phyloP scores from a whole-genome alignment of 1,139 yeast species.

The Yamadazyma songkhlaensis region DNA sequence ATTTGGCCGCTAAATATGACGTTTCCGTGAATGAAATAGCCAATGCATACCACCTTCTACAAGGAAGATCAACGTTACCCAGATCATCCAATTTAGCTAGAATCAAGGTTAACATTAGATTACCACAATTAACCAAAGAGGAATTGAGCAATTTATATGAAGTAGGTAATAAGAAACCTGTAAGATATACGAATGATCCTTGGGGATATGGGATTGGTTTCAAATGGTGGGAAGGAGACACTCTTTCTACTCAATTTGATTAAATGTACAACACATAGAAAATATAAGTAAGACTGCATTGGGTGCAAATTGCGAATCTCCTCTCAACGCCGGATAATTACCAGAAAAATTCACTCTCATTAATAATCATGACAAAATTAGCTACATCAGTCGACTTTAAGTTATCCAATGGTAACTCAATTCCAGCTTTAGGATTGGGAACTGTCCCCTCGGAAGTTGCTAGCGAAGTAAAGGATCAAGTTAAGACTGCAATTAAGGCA shows the following conservation, averaged over 20 bases:
- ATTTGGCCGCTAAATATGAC: constrained; percentile 31
- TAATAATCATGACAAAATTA: constrained; percentile 7
- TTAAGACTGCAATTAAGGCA: constrained; percentile 35
- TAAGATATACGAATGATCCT: constrained; percentile 29
- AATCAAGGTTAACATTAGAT: constrained; percentile 25
- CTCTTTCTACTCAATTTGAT: constrained; percentile 3
- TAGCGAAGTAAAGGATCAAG: constrained; percentile 31
- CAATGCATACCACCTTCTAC: constrained; percentile 36
- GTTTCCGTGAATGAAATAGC: constrained; percentile 33
- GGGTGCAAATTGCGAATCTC: too few species aligned
- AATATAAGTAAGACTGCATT: too few species aligned
- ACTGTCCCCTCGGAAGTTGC: constrained; percentile 31
- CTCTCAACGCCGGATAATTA: background rate
- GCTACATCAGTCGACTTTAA: constrained; percentile 20
- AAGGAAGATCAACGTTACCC: constrained; percentile 32
- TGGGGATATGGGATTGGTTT: constrained; percentile 41
- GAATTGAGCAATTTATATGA: constrained; percentile 42
- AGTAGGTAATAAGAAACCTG: constrained; percentile 43
- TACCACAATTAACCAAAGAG: constrained; percentile 40
- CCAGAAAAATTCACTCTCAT: background rate
- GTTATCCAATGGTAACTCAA: constrained; percentile 27
- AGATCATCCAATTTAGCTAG: constrained; percentile 38
- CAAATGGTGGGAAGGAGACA: constrained; percentile 35
- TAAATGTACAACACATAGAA: background rate
- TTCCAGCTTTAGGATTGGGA: constrained; percentile 40